Percentiles rank a stretch among this genome's conserved stretches.
Conservation (phyloP, 768 basidiomycete genomes). For the Leccinum sublutescens region DNA sequence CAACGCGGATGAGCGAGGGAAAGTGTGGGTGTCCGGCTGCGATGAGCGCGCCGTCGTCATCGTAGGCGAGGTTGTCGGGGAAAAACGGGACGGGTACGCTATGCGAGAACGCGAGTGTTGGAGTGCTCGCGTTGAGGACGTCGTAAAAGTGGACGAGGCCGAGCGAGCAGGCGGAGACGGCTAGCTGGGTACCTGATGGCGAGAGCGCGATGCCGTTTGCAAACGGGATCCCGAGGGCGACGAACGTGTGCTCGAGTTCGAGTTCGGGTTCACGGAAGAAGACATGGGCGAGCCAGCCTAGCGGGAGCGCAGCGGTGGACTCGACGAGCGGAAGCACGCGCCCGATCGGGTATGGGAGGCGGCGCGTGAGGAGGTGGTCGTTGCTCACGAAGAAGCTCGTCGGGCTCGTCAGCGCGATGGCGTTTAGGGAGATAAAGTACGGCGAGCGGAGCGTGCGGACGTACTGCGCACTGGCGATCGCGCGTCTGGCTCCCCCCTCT, state of each 20-base stretch:
- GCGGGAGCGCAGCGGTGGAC: constrained; percentile 52
- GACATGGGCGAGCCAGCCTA: constrained; percentile 60
- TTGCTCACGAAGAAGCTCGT: constrained; percentile 71
- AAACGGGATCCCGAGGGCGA: constrained; percentile 53
- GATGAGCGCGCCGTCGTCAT: constrained; percentile 46
- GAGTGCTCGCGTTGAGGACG: constrained; percentile 39
- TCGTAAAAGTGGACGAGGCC: constrained; percentile 49
- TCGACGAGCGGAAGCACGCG: constrained; percentile 53
- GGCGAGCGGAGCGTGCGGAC: constrained; percentile 59
- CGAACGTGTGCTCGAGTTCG: constrained; percentile 35
- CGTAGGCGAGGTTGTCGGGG: constrained; percentile 61
- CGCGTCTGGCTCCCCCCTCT: constrained; percentile 2
- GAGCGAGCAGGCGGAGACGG: constrained; percentile 54
- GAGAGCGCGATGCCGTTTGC: constrained; percentile 70
- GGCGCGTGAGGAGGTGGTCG: constrained; percentile 67
- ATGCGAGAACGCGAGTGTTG: constrained; percentile 40
- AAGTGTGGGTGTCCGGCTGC: constrained; percentile 71
- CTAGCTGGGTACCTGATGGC: constrained; percentile 46
- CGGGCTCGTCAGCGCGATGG: constrained; percentile 62
- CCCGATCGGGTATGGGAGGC: constrained; percentile 51
- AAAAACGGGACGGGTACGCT: constrained; percentile 53
- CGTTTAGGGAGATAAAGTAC: constrained; percentile 64
- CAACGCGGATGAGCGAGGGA: constrained; percentile 45
- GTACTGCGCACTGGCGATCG: constrained; percentile 39
- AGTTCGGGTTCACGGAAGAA: constrained; percentile 33